Percentiles rank a stretch among this genome's conserved stretches.
These are phyloP conservation scores for Cyclotella baltica DNA, from an alignment of 108 stramenopile species.

Conservation along the genomic window DNA sequence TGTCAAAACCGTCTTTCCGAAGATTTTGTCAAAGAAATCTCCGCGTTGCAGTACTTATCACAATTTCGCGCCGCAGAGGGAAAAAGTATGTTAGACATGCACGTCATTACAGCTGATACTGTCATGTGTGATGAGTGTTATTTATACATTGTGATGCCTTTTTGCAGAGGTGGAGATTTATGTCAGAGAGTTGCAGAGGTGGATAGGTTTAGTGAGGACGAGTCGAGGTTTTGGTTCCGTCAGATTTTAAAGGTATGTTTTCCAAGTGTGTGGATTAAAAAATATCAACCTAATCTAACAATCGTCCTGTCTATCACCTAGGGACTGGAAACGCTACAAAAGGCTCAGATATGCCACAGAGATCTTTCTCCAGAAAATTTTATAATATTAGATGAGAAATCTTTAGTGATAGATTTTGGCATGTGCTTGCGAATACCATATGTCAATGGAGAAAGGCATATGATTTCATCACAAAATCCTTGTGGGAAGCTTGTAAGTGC, in stretches of 20 bases:
- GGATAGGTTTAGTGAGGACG: constrained; percentile 68
- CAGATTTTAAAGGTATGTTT: constrained; percentile 75
- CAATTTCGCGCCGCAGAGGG: constrained; percentile 5
- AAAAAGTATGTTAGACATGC: constrained; percentile 10
- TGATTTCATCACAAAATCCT: constrained; percentile 38
- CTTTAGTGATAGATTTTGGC: constrained; percentile 82
- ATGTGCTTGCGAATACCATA: constrained; percentile 88
- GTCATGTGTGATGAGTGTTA: constrained; percentile 43
- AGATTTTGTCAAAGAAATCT: constrained; percentile 46
- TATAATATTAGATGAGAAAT: constrained; percentile 63
- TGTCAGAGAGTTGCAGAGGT: constrained; percentile 23
- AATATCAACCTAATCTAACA: no score
- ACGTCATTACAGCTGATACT: constrained; percentile 41
- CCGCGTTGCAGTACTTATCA: constrained; percentile 45
- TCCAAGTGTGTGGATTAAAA: neutral
- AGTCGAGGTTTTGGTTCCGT: constrained; percentile 73
- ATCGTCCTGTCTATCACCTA: no score
- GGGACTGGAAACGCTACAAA: constrained; percentile 76
- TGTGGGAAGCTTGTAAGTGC: constrained; percentile 63
- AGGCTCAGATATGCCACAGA: constrained; percentile 71
- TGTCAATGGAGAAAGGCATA: constrained; percentile 22
- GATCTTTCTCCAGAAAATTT: constrained; percentile 83
- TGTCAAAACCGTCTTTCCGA: constrained; percentile 27
- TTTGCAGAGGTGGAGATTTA: constrained; percentile 47
- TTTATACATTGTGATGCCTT: constrained; percentile 52